Evolutionary conservation across 768 basidiomycete genomes (phyloP).

Genomic region (Suillus lakei): DNA sequence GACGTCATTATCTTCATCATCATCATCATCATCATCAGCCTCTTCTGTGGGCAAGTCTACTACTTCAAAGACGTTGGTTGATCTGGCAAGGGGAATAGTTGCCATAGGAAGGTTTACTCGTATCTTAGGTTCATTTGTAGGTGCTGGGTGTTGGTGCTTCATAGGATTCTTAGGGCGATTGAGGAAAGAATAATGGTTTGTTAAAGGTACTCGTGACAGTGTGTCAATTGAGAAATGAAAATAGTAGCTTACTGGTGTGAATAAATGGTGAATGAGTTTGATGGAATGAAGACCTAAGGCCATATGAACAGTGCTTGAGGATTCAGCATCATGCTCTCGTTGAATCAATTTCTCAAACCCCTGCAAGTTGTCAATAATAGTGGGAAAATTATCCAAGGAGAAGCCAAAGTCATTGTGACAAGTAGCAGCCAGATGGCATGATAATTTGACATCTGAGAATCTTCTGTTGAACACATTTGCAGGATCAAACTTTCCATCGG

Average conservation of each 20-base stretch:
- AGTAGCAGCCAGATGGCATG: not conserved
- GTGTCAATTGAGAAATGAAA: too few species aligned
- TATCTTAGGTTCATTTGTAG: too few species aligned
- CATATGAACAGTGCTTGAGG: not conserved
- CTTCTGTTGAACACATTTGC: not conserved
- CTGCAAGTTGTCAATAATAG: not conserved
- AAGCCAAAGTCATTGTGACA: not conserved
- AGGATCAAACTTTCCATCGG: not conserved
- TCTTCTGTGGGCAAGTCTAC: too few species aligned
- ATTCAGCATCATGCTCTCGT: not conserved
- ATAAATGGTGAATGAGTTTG: constrained; percentile 2
- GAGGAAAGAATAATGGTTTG: too few species aligned
- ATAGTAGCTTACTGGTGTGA: not conserved
- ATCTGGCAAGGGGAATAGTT: too few species aligned
- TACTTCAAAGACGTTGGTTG: too few species aligned
- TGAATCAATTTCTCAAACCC: constrained; percentile 2
- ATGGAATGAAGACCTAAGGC: not conserved
- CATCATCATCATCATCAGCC: too few species aligned
- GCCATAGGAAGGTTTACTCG: too few species aligned
- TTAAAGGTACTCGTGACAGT: too few species aligned
- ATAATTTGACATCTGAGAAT: not conserved
- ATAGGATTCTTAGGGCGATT: too few species aligned
- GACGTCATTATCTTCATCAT: too few species aligned
- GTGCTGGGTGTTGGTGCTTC: too few species aligned
- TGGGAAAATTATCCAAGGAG: not conserved